phyloP scores from a whole-genome alignment of 805 yeast genomes.

The Ogataea minuta region DNA sequence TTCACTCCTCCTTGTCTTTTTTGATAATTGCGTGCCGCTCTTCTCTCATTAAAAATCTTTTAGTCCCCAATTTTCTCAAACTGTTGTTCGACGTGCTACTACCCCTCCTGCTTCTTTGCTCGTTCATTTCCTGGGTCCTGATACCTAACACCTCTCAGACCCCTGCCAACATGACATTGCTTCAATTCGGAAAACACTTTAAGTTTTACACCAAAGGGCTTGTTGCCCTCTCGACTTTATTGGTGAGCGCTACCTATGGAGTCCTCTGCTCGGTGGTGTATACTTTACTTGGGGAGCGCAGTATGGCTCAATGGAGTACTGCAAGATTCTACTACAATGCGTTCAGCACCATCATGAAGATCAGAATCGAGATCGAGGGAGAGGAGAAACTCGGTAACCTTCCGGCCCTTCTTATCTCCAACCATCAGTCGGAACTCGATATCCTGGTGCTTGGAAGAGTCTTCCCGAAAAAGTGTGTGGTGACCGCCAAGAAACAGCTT shows the following conservation, averaged over 20 bases:
- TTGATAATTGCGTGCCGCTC: too few species aligned
- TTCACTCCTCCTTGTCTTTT: too few species aligned
- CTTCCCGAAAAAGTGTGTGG: slow-evolving; percentile 86
- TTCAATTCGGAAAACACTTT: slow-evolving; percentile 29
- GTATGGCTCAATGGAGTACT: slow-evolving; percentile 83
- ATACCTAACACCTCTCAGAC: slow-evolving; percentile 17
- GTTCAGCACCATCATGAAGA: slow-evolving; percentile 62
- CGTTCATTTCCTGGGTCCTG: slow-evolving; percentile 16
- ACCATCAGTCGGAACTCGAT: slow-evolving; percentile 91
- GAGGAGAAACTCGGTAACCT: slow-evolving; percentile 54
- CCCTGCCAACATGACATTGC: slow-evolving; percentile 13
- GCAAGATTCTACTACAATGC: slow-evolving; percentile 75
- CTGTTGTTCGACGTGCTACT: slow-evolving; percentile 12
- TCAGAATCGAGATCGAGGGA: slow-evolving; percentile 66
- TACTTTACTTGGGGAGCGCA: slow-evolving; percentile 67
- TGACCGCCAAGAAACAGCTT: slow-evolving; percentile 86
- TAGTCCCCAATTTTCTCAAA: slow-evolving; percentile 8
- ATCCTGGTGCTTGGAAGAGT: slow-evolving; percentile 75
- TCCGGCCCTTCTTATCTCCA: slow-evolving; percentile 81
- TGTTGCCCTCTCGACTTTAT: slow-evolving; percentile 50
- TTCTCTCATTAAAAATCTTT: slow-evolving; percentile 3
- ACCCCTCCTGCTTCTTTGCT: slow-evolving; percentile 8
- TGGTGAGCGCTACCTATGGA: slow-evolving; percentile 70
- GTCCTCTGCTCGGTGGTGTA: slow-evolving; percentile 69
- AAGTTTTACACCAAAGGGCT: slow-evolving; percentile 57